Percentiles rank a stretch among this genome's conserved stretches.
These are phyloP conservation scores for Fusarium camptoceras DNA, from an alignment of 2,329 filamentous ascomycete genomes.

Conservation along the genomic window DNA sequence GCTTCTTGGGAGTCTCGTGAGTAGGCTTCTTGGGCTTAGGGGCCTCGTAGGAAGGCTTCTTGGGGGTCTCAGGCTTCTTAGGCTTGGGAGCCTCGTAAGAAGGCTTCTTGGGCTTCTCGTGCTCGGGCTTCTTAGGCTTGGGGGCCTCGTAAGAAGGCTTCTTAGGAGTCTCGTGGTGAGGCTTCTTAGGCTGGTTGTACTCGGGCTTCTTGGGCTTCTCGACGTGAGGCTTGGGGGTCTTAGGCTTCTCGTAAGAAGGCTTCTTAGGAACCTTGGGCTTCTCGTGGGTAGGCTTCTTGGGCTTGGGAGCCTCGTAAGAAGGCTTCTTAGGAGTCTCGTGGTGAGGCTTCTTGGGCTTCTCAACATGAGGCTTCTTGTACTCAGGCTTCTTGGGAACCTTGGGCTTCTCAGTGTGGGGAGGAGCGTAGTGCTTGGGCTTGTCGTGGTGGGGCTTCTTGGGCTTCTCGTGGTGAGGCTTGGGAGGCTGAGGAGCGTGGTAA, in stretches of 20 bases:
- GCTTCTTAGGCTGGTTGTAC: slow-evolving; percentile 4
- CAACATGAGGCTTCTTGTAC: neutral
- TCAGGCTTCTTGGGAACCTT: neutral
- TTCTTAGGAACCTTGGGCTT: neutral
- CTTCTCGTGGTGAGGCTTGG: slow-evolving; percentile 17
- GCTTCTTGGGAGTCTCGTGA: neutral
- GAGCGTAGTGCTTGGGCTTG: neutral
- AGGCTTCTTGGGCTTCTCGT: slow-evolving; percentile 1
- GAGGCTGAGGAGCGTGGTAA: neutral
- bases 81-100: neutral
- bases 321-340: neutral
- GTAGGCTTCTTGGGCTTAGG: slow-evolving; percentile 2
- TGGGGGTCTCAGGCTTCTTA: neutral
- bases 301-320: too few species aligned
- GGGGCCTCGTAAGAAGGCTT: neutral
- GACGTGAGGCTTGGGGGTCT: neutral
- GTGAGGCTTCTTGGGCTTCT: neutral
- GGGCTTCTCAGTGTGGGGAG: neutral
- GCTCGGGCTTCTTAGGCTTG: slow-evolving; percentile 7
- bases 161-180: neutral
- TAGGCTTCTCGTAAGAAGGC: neutral
- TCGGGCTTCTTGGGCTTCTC: slow-evolving; percentile 3
- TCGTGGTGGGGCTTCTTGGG: neutral
- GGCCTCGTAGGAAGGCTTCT: neutral
- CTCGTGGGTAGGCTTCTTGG: neutral